These are phyloP conservation scores for Lachancea sp. DNA, from an alignment of 805 yeast genomes.

Conservation along the genomic window DNA sequence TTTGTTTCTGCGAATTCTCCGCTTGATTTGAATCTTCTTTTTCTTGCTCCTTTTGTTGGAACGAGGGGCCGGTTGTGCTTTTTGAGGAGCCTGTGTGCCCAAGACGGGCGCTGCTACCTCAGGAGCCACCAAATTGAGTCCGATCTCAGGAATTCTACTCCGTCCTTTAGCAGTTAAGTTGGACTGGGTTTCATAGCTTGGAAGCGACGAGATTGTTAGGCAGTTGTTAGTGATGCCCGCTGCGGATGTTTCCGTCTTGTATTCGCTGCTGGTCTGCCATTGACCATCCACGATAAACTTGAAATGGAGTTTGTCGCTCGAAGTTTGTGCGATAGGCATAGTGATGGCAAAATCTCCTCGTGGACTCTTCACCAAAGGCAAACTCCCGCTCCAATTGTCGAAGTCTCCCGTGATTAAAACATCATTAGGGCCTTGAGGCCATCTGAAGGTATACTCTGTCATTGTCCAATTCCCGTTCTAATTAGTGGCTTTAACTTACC, in stretches of 20 bases:
- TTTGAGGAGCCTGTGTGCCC: constrained; percentile 9
- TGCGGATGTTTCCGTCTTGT: constrained; percentile 41
- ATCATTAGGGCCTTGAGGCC: constrained; percentile 48
- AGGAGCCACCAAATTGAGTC: constrained; percentile 11
- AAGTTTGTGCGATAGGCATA: constrained; percentile 42
- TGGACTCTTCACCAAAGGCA: constrained; percentile 53
- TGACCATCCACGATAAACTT: constrained; percentile 66
- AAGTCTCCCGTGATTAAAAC: constrained; percentile 68
- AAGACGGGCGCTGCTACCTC: constrained; percentile 12
- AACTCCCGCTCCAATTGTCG: constrained; percentile 58
- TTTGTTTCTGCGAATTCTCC: constrained; percentile 36
- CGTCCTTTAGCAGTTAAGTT: neutral
- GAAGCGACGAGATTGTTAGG: constrained; percentile 23
- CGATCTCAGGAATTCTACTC: constrained; percentile 20
- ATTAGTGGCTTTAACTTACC: neutral
- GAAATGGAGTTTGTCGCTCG: constrained; percentile 37
- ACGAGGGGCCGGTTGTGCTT: constrained; percentile 11
- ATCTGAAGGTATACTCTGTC: constrained; percentile 27
- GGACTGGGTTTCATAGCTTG: constrained; percentile 4
- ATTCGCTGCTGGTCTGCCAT: constrained; percentile 44
- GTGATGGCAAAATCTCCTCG: constrained; percentile 57
- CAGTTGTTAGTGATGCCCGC: constrained; percentile 37
- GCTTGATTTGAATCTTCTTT: constrained; percentile 34
- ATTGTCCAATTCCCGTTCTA: constrained; percentile 2
- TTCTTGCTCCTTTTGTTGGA: constrained; percentile 17